These are phyloP conservation scores for Podila clonocystis DNA, from an alignment of 192 early-diverging fungal species.

Conservation along the genomic window DNA sequence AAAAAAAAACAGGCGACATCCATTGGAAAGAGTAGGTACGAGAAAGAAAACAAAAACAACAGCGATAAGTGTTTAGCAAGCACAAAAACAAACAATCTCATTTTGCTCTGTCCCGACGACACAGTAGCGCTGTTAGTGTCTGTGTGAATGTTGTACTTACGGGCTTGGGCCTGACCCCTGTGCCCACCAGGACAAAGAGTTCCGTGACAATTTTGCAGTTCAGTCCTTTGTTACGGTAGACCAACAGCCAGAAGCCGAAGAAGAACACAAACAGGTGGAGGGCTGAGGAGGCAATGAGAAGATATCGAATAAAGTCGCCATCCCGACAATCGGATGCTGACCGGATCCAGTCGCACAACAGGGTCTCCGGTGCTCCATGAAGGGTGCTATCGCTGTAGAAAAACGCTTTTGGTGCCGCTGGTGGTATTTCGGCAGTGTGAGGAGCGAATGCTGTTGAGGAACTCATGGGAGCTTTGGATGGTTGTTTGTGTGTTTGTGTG, in stretches of 20 bases:
- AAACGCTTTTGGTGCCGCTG: background rate
- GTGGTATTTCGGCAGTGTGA: background rate
- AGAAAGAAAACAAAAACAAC: background rate
- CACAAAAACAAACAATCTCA: too few species aligned
- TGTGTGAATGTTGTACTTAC: constrained; percentile 11
- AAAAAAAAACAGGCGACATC: too few species aligned
- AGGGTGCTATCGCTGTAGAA: background rate
- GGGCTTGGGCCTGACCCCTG: constrained; percentile 38
- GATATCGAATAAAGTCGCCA: constrained; percentile 28
- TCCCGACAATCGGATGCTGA: constrained; percentile 39
- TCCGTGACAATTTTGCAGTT: constrained; percentile 40
- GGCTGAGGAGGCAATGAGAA: constrained; percentile 23
- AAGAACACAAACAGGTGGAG: constrained; percentile 38
- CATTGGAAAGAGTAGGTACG: background rate
- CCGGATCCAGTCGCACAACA: constrained; percentile 46
- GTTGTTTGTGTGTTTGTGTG: too few species aligned
- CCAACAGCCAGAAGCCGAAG: constrained; percentile 36
- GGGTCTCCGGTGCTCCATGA: background rate
- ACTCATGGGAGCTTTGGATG: too few species aligned
- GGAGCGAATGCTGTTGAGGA: too few species aligned
- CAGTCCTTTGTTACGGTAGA: constrained; percentile 36
- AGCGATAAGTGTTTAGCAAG: too few species aligned
- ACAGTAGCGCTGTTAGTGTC: too few species aligned
- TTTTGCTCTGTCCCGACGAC: too few species aligned
- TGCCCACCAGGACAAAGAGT: constrained; percentile 28